phyloP scores from a whole-genome alignment of 371 early-diverging fungal genomes.

The Zychaea mexicana region DNA sequence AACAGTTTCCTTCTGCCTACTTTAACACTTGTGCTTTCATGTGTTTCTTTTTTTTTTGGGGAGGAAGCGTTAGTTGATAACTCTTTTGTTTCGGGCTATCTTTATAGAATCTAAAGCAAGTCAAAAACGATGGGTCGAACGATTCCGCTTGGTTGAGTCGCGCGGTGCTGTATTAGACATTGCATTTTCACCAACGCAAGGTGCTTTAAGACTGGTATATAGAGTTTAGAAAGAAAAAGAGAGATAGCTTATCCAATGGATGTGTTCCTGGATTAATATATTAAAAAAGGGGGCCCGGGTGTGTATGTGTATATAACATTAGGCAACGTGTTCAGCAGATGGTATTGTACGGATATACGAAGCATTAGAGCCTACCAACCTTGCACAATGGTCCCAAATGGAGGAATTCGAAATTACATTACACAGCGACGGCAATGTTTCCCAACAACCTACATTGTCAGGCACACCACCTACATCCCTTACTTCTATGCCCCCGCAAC shows the following conservation, averaged over 20 bases:
- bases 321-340: slow-evolving; percentile 88
- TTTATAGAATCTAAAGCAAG: slow-evolving; percentile 63
- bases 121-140: slow-evolving; percentile 69
- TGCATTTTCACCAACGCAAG: slow-evolving; percentile 84
- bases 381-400: slow-evolving; percentile 83
- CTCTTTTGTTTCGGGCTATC: neutral
- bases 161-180: slow-evolving; percentile 83
- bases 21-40: neutral
- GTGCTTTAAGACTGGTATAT: slow-evolving; percentile 73
- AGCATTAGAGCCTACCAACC: slow-evolving; percentile 80
- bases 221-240: neutral
- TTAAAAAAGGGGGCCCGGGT: no score
- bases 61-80: neutral
- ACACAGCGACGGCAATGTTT: neutral
- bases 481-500: slow-evolving; percentile 2
- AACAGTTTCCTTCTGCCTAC: neutral
- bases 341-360: slow-evolving; percentile 91
- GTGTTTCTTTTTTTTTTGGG: neutral
- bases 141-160: slow-evolving; percentile 72
- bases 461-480: slow-evolving; percentile 7
- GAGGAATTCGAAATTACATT: slow-evolving; percentile 61
- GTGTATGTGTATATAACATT: neutral
- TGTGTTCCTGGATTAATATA: no score
- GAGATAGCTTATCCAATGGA: neutral
- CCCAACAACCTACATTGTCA: slow-evolving; percentile 11